Percentiles rank a stretch among this genome's conserved stretches.
Evolutionary conservation across 1,139 yeast species (phyloP).

Genomic region (Magnusiomyces paraingens): DNA sequence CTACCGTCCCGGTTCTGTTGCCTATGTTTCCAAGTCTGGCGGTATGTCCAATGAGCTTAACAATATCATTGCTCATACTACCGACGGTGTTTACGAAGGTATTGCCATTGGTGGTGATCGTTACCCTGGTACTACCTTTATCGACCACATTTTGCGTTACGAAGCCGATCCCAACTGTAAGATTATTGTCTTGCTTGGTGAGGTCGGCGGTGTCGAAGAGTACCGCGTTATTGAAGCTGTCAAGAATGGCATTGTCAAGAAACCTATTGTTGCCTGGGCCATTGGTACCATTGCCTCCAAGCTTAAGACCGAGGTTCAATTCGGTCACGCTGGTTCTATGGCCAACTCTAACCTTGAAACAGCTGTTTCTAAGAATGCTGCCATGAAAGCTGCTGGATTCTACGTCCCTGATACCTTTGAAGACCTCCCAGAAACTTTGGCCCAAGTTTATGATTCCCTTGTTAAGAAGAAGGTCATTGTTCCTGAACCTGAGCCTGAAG

Average conservation of each 20-base stretch:
- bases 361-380: slow-evolving; percentile 40
- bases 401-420: slow-evolving; percentile 42
- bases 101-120: slow-evolving; percentile 45
- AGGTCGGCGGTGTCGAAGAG: slow-evolving; percentile 45
- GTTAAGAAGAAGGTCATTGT: slow-evolving; percentile 36
- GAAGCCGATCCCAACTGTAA: slow-evolving; percentile 43
- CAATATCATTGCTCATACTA: slow-evolving; percentile 41
- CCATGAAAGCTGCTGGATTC: slow-evolving; percentile 43
- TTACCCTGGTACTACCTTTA: slow-evolving; percentile 45
- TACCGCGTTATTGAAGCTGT: slow-evolving; percentile 44
- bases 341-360: slow-evolving; percentile 44
- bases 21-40: slow-evolving; percentile 44
- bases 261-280: slow-evolving; percentile 46
- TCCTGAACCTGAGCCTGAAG: slow-evolving; percentile 39
- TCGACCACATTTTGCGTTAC: slow-evolving; percentile 42
- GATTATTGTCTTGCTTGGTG: slow-evolving; percentile 41
- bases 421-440: slow-evolving; percentile 39
- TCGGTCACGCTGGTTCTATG: slow-evolving; percentile 45
- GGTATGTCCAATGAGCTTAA: slow-evolving; percentile 46
- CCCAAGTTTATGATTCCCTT: slow-evolving; percentile 34
- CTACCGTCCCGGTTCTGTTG: slow-evolving; percentile 44
- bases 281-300: slow-evolving; percentile 44
- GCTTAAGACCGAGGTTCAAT: slow-evolving; percentile 45
- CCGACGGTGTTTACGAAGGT: slow-evolving; percentile 45
- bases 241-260: slow-evolving; percentile 39